These are phyloP conservation scores for Centaurea solstitialis DNA, from an alignment of 129 eudicot genomes.

Conservation along the genomic window DNA sequence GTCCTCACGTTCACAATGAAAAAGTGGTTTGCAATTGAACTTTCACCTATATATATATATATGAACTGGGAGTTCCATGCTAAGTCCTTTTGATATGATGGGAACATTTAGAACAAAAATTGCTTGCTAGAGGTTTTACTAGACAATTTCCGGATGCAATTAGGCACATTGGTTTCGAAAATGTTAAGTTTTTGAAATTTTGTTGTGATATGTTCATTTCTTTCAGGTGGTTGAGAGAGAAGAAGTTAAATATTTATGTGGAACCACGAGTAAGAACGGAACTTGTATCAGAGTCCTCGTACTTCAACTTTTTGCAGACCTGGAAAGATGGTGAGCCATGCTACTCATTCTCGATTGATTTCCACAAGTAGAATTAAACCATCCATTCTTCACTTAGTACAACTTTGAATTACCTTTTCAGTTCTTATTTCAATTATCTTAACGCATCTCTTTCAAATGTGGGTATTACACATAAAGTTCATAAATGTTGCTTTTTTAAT, in stretches of 20 bases:
- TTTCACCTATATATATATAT: too few relatives aligned
- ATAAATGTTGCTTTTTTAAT: background rate
- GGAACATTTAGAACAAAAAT: background rate
- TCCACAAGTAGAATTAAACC: slow-evolving; percentile 1
- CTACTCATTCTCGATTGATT: background rate
- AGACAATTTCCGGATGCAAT: background rate
- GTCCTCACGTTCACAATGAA: too few relatives aligned
- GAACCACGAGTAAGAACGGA: slow-evolving; percentile 91
- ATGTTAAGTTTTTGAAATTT: background rate
- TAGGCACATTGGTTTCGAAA: background rate
- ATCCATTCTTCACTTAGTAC: background rate
- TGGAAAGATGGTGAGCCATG: slow-evolving; percentile 75
- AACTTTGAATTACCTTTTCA: background rate
- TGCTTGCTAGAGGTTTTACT: background rate
- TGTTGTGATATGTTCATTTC: background rate
- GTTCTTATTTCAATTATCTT: background rate
- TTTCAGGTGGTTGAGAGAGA: slow-evolving; percentile 85
- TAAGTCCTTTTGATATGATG: background rate
- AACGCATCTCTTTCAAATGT: background rate
- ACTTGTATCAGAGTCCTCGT: slow-evolving; percentile 72
- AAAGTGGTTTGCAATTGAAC: too few relatives aligned
- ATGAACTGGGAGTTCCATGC: background rate
- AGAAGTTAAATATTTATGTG: slow-evolving; percentile 61
- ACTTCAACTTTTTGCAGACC: slow-evolving; percentile 77
- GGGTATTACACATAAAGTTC: background rate